Percentiles rank a stretch among this genome's conserved stretches.
Conservation (phyloP, 2,329 filamentous ascomycete species). For the Alternaria ventricosa region DNA sequence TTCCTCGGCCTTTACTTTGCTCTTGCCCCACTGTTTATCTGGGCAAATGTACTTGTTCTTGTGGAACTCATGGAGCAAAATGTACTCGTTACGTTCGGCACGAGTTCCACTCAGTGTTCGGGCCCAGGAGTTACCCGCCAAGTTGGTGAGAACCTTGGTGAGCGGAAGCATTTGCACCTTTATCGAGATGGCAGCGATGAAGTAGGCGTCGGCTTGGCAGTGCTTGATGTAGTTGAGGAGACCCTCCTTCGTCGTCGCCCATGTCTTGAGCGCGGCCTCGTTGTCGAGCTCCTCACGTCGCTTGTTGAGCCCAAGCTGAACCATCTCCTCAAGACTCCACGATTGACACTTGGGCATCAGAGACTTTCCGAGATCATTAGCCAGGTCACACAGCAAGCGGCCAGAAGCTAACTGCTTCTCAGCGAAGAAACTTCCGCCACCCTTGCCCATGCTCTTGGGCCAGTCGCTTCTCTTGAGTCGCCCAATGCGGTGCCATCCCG, state of each 20-base stretch:
- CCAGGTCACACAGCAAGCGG: constrained; percentile 88
- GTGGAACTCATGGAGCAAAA: constrained; percentile 95
- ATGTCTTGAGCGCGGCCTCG: constrained; percentile 83
- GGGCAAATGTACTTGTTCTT: constrained; percentile 98
- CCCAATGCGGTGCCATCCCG: constrained; percentile 93
- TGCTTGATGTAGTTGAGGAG: constrained; percentile 93
- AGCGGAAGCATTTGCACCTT: constrained; percentile 90
- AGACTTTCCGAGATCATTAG: constrained; percentile 96
- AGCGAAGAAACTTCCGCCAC: constrained; percentile 88
- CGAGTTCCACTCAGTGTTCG: constrained; percentile 93
- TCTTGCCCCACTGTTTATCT: constrained; percentile 86
- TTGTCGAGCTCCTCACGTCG: constrained; percentile 85
- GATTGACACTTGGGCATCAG: constrained; percentile 97
- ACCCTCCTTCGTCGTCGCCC: constrained; percentile 82
- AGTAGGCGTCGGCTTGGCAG: constrained; percentile 94
- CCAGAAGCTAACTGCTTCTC: constrained; percentile 90
- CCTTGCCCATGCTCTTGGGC: constrained; percentile 85
- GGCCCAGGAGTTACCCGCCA: constrained; percentile 98
- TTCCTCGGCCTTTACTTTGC: constrained; percentile 74
- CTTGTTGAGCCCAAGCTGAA: constrained; percentile 82
- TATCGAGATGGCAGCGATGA: constrained; percentile 87
- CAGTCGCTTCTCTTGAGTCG: constrained; percentile 82
- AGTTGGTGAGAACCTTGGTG: constrained; percentile 92
- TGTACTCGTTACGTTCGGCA: constrained; percentile 98
- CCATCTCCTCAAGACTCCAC: constrained; percentile 98